Evolutionary conservation across 257 asterid species (phyloP), one percentile per base, ranked within the genome.

Genomic region (Voacanga thouarsii): DNA sequence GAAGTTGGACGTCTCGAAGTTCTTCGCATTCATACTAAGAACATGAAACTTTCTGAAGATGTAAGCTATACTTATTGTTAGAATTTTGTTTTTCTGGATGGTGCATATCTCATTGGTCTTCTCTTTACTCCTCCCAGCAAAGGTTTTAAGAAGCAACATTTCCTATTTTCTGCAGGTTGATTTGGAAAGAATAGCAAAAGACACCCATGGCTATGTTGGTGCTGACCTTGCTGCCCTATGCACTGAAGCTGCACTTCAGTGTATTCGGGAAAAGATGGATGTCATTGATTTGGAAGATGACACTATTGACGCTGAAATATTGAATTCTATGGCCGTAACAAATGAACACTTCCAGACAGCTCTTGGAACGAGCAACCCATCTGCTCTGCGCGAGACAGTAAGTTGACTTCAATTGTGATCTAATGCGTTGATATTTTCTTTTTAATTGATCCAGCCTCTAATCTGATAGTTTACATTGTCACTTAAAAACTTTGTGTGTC

Each of bases 1-100:
- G 92, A 88, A 86, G 79, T 88, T 81, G 92, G 92, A 73, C 87
- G 92, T 21, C 87, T 88, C 56, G 92, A 88, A 87, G 92, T 88
- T 80, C 88, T 88, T 71, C 86, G 92, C 59, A 88, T 88, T 75
- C 92, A 88, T 72, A 88, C 92, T 41, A 88, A 88, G 86, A 88
- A 88, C 77, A 86, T 86, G 92, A 88, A 88, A 79, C 92, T 88
- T 66, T 72, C 89, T 61, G 92, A 86, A 56, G 92, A 83, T 74
- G 92, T 84, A 84, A 81, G 82, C 73, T 72, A 65, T n/a, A 11
- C 55, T 37, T 79, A 61, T 75, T 75, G 45, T 49, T 70, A 26
- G 24, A 19, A 15, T 64, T 47, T 30, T 76, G 55, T 41, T 10
- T 57, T 24, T 9, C 49, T 16, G 3, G 14, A 73, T 16, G 47